phyloP scores from a whole-genome alignment of 305 asterid species.

The Fraxinus paxiana region DNA sequence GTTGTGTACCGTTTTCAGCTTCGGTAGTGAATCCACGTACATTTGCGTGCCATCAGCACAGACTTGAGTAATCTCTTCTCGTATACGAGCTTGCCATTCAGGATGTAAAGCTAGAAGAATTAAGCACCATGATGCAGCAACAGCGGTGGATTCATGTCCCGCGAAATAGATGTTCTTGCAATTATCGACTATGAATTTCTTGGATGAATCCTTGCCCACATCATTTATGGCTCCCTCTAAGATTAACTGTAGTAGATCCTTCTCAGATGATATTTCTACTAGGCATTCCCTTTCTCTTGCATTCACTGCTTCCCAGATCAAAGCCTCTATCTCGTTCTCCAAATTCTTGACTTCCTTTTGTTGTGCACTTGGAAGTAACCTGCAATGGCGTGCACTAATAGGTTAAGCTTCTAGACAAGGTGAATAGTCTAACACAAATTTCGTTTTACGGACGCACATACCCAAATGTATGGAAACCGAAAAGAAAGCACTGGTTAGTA shows the following conservation, averaged over 20 bases:
- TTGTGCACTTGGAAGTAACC: constrained; percentile 41
- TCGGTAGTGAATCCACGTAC: constrained; percentile 49
- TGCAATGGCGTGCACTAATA: constrained; percentile 11
- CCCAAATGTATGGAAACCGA: constrained; percentile 53
- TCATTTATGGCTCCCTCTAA: constrained; percentile 61
- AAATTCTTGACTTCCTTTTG: constrained; percentile 47
- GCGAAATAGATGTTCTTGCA: constrained; percentile 88
- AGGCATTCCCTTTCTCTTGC: constrained; percentile 41
- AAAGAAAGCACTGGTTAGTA: constrained; percentile 49
- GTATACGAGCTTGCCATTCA: constrained; percentile 65
- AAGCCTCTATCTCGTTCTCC: constrained; percentile 62
- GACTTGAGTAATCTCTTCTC: constrained; percentile 45
- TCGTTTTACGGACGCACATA: constrained; percentile 5
- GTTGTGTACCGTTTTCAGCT: constrained; percentile 58
- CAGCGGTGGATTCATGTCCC: constrained; percentile 80
- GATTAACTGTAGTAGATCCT: constrained; percentile 64
- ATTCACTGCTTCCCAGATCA: constrained; percentile 68
- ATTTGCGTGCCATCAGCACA: constrained; percentile 23
- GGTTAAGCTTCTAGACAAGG: neutral
- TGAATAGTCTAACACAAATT: neutral
- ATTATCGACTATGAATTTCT: constrained; percentile 69
- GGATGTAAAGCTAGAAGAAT: constrained; percentile 77
- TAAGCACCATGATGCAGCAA: constrained; percentile 85
- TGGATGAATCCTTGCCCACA: constrained; percentile 45
- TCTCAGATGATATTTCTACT: constrained; percentile 23